phyloP scores from a whole-genome alignment of 768 basidiomycete genomes.

The Cystofilobasidium capitatum region DNA sequence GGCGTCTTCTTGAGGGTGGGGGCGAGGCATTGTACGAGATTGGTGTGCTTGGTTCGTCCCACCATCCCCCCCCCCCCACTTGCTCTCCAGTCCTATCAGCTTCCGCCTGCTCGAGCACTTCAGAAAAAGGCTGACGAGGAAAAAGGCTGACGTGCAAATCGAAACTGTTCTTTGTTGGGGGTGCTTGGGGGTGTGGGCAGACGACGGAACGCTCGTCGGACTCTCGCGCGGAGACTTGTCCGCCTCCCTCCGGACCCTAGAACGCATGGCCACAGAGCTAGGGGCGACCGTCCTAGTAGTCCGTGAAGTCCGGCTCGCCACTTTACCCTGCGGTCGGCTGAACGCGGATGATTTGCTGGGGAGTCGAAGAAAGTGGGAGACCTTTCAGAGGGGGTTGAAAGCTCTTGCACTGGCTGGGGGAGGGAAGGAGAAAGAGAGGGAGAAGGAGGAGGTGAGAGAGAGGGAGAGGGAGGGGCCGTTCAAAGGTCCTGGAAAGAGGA shows the following conservation, averaged over 20 bases:
- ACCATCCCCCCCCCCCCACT: neutral
- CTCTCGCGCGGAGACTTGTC: conserved; percentile 62
- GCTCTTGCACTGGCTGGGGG: neutral
- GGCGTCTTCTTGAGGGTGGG: conserved; percentile 78
- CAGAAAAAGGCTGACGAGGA: neutral
- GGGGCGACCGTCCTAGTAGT: conserved; percentile 85
- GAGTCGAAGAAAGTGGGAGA: conserved; percentile 17
- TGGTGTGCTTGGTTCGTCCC: conserved; percentile 48
- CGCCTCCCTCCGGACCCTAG: conserved; percentile 71
- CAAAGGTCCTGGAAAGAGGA: no score
- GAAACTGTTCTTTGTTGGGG: no score
- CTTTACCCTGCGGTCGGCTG: neutral
- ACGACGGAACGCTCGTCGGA: conserved; percentile 78
- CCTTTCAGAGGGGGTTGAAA: conserved; percentile 2
- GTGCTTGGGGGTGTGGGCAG: conserved; percentile 40
- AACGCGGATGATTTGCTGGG: conserved; percentile 13
- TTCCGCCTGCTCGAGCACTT: neutral
- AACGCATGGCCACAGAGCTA: conserved; percentile 88
- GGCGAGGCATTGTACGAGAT: conserved; percentile 74
- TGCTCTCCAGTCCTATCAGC: neutral
- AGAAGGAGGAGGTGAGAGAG: neutral
- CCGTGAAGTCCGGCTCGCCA: conserved; percentile 53
- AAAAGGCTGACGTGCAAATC: no score
- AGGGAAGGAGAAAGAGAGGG: neutral
- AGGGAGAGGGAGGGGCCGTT: no score